Percentiles rank a stretch among this genome's conserved stretches.
Evolutionary conservation across 495 filamentous ascomycete genomes (phyloP).

Genomic region (Penicillium bialowiezense): DNA sequence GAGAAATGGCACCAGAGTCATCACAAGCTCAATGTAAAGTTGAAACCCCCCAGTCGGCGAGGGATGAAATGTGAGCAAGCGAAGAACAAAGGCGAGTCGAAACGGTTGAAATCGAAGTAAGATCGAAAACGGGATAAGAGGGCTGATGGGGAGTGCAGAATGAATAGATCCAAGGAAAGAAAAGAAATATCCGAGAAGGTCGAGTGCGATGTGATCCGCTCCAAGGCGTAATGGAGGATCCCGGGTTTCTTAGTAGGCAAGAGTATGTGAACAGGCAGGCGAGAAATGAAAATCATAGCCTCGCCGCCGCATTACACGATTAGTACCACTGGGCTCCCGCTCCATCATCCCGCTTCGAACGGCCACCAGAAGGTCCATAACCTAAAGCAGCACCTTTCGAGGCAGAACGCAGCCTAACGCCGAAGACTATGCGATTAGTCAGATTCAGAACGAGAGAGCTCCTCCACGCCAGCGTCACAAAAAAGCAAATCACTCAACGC

Average conservation of each 20-base stretch:
- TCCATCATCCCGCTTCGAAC: conserved; percentile 72
- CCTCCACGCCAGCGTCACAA: conserved; percentile 76
- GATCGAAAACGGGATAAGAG: conserved; percentile 38
- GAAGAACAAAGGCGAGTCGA: conserved; percentile 30
- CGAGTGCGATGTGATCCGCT: conserved; percentile 33
- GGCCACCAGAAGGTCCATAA: conserved; percentile 67
- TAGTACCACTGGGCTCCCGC: conserved; percentile 62
- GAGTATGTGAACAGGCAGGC: conserved; percentile 27
- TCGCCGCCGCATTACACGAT: conserved; percentile 37
- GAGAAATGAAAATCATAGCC: conserved; percentile 10
- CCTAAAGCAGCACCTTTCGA: conserved; percentile 75
- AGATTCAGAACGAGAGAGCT: conserved; percentile 64
- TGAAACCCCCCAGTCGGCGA: conserved; percentile 1
- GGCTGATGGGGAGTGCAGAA: conserved; percentile 38
- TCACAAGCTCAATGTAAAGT: conserved; percentile 12
- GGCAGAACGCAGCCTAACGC: conserved; percentile 92
- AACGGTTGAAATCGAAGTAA: conserved; percentile 34
- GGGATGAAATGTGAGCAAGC: conserved; percentile 10
- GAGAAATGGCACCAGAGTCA: conserved; percentile 13
- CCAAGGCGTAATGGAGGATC: conserved; percentile 29
- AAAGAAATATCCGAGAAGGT: conserved; percentile 42
- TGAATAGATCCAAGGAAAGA: conserved; percentile 35
- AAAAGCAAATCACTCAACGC: conserved; percentile 73
- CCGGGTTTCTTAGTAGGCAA: conserved; percentile 31
- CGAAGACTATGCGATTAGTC: conserved; percentile 88